Evolutionary conservation across 768 basidiomycete genomes (phyloP), one percentile per base, ranked within the genome.

Genomic region (Tylopilus sp.): DNA sequence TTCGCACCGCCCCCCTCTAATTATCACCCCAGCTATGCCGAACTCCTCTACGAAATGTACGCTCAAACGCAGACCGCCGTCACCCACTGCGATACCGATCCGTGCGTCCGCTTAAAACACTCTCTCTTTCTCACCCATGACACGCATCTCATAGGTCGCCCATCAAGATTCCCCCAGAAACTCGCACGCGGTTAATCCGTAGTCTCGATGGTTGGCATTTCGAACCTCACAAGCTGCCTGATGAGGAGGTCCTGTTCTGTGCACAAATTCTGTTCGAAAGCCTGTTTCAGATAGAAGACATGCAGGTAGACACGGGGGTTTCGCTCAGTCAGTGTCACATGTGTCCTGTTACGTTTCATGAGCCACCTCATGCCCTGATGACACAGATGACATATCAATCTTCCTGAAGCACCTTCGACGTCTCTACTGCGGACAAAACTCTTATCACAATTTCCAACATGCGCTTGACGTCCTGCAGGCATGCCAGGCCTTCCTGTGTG

Each of bases 381-480:
- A 57, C 43, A 45, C 68, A 92, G 93, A 77, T 57, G 82, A 86
- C 70, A 78, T 98, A 57, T 79, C 82, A 18, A 71, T 81, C 10
- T 87, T 98, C 61, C 77, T 99, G 36, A 81, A 83, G 58, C 91
- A 95, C 57, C 79, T 98, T n/a, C 83, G 87, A n/a, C 81, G 82
- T 25, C 85, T 95, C 45, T 99, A 99, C 68, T 88, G 94, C 54
- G 78, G 81, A 46, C 83, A 86, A 51, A 98, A 98, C 71, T 86
- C 88, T 23, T 99, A 99, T 69, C 97, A 99, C 76, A 99, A 98
- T 65, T 98, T 95, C 66, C 85, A 91, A 55, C 97, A 99, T 70
- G 97, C 95, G 1, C 75, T 97, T 39, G 97, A 99, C 68, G 97
- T 98, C 15, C 79, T 98, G 20, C 97, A 99, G 65, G 94, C 95